These are phyloP conservation scores for Patellaria atrata DNA, from an alignment of 495 filamentous ascomycete species.

Conservation along the genomic window DNA sequence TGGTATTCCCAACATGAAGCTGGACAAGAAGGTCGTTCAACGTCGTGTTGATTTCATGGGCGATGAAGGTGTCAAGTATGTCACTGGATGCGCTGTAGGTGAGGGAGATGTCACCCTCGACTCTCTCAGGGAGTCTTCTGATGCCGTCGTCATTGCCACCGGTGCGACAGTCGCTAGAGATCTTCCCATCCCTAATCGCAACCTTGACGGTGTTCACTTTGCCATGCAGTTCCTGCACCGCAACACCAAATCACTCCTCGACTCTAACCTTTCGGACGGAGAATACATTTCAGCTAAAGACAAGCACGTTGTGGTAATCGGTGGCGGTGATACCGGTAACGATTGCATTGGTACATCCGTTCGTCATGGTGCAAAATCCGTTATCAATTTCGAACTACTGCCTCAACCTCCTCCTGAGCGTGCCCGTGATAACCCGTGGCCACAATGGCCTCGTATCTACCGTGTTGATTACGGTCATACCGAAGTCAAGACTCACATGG, in stretches of 20 bases:
- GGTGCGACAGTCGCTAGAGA: conserved; percentile 95
- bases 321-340: conserved; percentile 97
- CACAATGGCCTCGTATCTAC: conserved; percentile 98
- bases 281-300: conserved; percentile 92
- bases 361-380: conserved; percentile 90
- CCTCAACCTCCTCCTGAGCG: conserved; percentile 90
- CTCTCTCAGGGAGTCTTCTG: conserved; percentile 60
- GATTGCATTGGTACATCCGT: conserved; percentile 99
- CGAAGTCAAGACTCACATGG: conserved; percentile 94
- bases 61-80: conserved; percentile 75
- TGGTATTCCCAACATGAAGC: conserved; percentile 99
- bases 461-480: conserved; percentile 95
- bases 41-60: conserved; percentile 94
- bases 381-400: conserved; percentile 95
- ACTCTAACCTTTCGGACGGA: conserved; percentile 75
- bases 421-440: conserved; percentile 96
- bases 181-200: conserved; percentile 81
- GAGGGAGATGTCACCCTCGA: conserved; percentile 60
- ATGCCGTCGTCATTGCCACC: conserved; percentile 91
- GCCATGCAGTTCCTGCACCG: conserved; percentile 98
- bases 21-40: conserved; percentile 97
- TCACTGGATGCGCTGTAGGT: conserved; percentile 62
- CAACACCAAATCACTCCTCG: conserved; percentile 97
- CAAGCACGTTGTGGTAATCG: conserved; percentile 95
- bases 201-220: conserved; percentile 87